Evolutionary conservation across 139 green algal genomes (phyloP).

Genomic region (Astrephomene gubernaculifera): DNA sequence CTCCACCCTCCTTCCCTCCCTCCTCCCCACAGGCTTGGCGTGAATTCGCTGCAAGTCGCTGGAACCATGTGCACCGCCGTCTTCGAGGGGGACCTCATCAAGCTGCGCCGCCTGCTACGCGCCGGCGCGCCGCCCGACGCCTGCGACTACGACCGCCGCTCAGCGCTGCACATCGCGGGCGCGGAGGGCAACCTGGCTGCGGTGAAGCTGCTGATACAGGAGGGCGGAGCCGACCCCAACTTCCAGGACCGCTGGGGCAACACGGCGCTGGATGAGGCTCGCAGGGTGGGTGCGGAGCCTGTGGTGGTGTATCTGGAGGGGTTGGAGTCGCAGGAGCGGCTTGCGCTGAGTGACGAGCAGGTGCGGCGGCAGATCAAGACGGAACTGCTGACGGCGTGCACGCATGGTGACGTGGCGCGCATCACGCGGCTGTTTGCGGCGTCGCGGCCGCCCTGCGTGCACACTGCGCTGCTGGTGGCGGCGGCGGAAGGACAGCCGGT

Average conservation of each 20-base stretch:
- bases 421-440: conserved; percentile 64
- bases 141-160: conserved; percentile 74
- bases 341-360: too few relatives aligned
- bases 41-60: conserved; percentile 16
- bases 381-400: conserved; percentile 29
- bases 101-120: conserved; percentile 63
- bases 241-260: conserved; percentile 59
- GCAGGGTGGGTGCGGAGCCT: conserved; percentile 55
- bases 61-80: conserved; percentile 41
- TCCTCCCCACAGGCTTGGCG: too few relatives aligned
- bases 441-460: conserved; percentile 27
- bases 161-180: conserved; percentile 73
- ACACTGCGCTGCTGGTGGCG: conserved; percentile 69
- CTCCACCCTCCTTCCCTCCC: too few relatives aligned
- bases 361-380: background rate
- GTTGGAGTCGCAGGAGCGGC: background rate
- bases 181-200: conserved; percentile 66
- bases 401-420: conserved; percentile 36
- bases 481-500: conserved; percentile 57
- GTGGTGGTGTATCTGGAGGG: conserved; percentile 52
- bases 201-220: conserved; percentile 55
- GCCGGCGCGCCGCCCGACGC: conserved; percentile 57
- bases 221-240: conserved; percentile 41
- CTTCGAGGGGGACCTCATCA: conserved; percentile 37
- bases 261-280: conserved; percentile 63